Conservation (phyloP, 352 stramenopile genomes). For the Pythium monospermum region DNA sequence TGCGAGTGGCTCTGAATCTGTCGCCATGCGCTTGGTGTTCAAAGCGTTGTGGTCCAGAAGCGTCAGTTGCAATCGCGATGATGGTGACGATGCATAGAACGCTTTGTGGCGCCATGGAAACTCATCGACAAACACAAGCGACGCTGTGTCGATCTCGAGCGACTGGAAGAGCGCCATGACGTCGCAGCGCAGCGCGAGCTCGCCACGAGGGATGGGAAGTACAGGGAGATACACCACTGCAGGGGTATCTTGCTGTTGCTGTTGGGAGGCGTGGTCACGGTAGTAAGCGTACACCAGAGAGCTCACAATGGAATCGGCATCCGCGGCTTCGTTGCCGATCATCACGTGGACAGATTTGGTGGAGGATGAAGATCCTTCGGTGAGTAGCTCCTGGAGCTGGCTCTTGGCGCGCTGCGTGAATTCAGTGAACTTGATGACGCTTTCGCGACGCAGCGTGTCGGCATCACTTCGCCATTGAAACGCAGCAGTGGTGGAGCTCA, state of each 20-base stretch:
- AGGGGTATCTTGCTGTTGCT: background rate
- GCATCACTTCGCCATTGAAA: conserved; percentile 16
- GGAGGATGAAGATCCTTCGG: background rate
- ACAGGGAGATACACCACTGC: conserved; percentile 41
- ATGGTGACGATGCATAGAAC: too few species aligned
- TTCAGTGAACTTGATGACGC: conserved; percentile 17
- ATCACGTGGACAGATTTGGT: conserved; percentile 41
- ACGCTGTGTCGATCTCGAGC: conserved; percentile 42
- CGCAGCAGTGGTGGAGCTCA: conserved; percentile 15
- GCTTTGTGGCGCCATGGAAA: conserved; percentile 46
- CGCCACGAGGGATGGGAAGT: conserved; percentile 51
- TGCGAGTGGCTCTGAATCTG: conserved; percentile 1
- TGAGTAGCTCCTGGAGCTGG: conserved; percentile 2
- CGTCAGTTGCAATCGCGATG: conserved; percentile 32
- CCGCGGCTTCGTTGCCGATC: conserved; percentile 75
- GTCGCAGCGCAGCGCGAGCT: conserved; percentile 65
- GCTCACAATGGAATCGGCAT: conserved; percentile 83
- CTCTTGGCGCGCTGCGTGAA: conserved; percentile 6
- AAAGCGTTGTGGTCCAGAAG: conserved; percentile 76
- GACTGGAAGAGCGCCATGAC: conserved; percentile 52
- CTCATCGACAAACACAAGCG: conserved; percentile 75
- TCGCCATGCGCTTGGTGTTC: conserved; percentile 48
- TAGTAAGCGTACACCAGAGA: conserved; percentile 61
- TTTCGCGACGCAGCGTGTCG: conserved; percentile 11
- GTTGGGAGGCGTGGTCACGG: conserved; percentile 20